phyloP scores from a whole-genome alignment of 2,329 filamentous ascomycete genomes.

The Aspergillus novofumigatus region DNA sequence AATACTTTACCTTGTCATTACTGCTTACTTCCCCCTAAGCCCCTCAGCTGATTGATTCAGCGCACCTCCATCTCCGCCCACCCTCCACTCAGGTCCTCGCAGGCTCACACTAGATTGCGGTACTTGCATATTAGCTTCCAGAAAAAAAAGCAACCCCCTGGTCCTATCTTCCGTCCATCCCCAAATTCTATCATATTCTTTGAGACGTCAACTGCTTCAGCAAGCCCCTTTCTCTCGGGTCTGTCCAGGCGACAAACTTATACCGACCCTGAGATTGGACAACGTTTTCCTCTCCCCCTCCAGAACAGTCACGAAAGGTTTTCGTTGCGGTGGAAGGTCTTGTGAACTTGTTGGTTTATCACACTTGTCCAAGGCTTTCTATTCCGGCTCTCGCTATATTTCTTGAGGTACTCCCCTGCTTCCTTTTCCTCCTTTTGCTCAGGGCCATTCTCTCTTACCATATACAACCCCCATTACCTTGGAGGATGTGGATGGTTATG shows the following conservation, averaged over 20 bases:
- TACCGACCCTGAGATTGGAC: conserved; percentile 6
- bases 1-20: conserved; percentile 8
- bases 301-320: conserved; percentile 2
- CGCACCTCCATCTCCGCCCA: conserved; percentile 15
- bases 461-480: background rate
- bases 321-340: conserved; percentile 11
- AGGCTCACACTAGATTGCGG: conserved; percentile 16
- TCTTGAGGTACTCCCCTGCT: background rate
- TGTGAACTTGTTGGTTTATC: conserved; percentile 9
- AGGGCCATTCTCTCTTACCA: background rate
- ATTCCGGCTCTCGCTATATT: background rate
- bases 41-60: conserved; percentile 25
- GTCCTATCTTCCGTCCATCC: conserved; percentile 13
- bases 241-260: conserved; percentile 22
- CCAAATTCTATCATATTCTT: conserved; percentile 12
- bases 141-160: conserved; percentile 3
- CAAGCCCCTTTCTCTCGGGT: conserved; percentile 13
- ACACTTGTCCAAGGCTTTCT: conserved; percentile 3
- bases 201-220: conserved; percentile 12
- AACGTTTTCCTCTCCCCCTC: conserved; percentile 4
- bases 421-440: background rate
- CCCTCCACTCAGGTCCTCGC: conserved; percentile 1
- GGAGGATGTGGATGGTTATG: background rate
- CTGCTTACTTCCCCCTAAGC: conserved; percentile 10
- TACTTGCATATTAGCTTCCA: conserved; percentile 21